Base-by-base conservation (phyloP, 805 yeast species). In the Metschnikowia lachancei region DNA sequence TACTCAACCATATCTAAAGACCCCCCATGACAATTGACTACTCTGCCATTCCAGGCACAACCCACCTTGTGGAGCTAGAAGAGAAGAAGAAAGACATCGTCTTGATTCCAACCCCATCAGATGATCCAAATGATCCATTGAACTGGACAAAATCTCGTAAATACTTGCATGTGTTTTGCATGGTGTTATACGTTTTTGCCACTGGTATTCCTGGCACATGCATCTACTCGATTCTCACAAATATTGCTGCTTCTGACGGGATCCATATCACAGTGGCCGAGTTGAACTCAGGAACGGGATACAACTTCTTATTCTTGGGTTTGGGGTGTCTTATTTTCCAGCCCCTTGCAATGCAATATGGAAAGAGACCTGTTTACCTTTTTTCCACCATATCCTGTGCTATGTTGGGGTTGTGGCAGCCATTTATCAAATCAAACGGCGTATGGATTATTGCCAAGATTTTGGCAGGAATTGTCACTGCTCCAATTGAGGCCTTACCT, bases 121-220 rank as follows among this genome's bases (percentile, higher is more conserved):
- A 75, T 42, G 82, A 82, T 50, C 85, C 87, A 7, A 78, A 83
- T 53, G 90, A 84, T 56, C 89, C 89, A 1, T 65, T 84, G 45
- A 82, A 81, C 56, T 84, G 89, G 89, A 45, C 77, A 1, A 61
- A 56, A 19, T 51, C 57, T 32, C 70, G 85, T 41, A 82, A 82
- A 56, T 61, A 66, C 62, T 36, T 76, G 30, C 72, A 75, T 35
- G 64, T 77, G 42, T 64, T 74, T 39, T 75, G 80, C 54, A 60
- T 72, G 42, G 53, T 57, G 22, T 41, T 58, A 14, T 54, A 49
- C 22, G 69, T 73, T 4, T 67, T 68, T 42, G 70, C 73, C 29
- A 71, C 74, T 1, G 81, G 81, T 43, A 45, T 52, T 20, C 54
- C 56, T 4, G 54, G 56, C 17, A 45, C 56, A 16, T 50, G 54